These are phyloP conservation scores for Agaricus subrufescens DNA, from an alignment of 768 basidiomycete species.

Conservation along the genomic window DNA sequence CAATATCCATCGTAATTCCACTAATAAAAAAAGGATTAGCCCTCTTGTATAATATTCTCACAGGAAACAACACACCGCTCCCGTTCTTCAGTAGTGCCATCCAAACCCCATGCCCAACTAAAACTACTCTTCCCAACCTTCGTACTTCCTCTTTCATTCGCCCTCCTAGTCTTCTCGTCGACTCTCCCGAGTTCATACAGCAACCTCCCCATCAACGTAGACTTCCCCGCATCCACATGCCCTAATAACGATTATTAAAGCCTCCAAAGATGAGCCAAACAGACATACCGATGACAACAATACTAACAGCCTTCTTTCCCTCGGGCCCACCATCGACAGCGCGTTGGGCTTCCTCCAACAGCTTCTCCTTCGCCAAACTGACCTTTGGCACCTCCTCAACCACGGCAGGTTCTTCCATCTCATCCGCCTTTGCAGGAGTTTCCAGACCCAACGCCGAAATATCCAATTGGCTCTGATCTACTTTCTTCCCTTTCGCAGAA, in stretches of 20 bases:
- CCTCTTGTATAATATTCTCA: not conserved
- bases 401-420: constrained; percentile 19
- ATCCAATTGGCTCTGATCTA: constrained; percentile 65
- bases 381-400: constrained; percentile 59
- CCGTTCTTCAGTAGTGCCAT: constrained; percentile 89
- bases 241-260: constrained; percentile 40
- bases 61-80: constrained; percentile 57
- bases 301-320: constrained; percentile 67
- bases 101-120: constrained; percentile 97
- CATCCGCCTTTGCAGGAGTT: constrained; percentile 33
- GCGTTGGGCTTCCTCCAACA: constrained; percentile 71
- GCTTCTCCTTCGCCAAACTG: constrained; percentile 69
- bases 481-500: constrained; percentile 27
- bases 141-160: constrained; percentile 85
- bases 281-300: constrained; percentile 83
- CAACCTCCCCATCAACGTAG: constrained; percentile 92
- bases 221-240: constrained; percentile 98
- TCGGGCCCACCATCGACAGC: constrained; percentile 42
- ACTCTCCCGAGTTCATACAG: constrained; percentile 88
- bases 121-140: constrained; percentile 94
- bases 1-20: constrained; percentile 98
- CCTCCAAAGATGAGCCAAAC: constrained; percentile 10
- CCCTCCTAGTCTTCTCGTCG: constrained; percentile 76
- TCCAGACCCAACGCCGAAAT: constrained; percentile 69
- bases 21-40: constrained; percentile 33